Evolutionary conservation across 495 filamentous ascomycete genomes (phyloP), one percentile per base, ranked within the genome.

Genomic region (Podospora conica): DNA sequence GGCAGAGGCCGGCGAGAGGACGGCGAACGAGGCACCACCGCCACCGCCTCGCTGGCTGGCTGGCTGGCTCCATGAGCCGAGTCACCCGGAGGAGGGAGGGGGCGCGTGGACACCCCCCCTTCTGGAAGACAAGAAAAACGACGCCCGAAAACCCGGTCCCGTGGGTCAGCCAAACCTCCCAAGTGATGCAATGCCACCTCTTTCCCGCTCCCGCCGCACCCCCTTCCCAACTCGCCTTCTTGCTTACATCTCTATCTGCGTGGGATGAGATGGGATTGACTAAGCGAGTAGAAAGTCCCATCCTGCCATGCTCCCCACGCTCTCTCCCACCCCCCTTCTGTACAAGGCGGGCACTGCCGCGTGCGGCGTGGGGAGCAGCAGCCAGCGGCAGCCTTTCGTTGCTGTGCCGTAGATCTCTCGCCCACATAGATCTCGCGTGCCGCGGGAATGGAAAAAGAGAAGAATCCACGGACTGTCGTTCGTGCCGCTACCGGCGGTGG

Each of bases 391-490:
- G 23, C n/a, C 23, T 59, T 25, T 9, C n/a, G n/a, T 29, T 20
- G 22, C 56, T 59, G 25, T 59, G 57, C n/a, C 57, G 57, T 25
- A 31, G 57, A 59, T 27, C 57, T 59, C 40, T 48, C 40, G 25
- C n/a, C 27, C n/a, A 29, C 24, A 20, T 20, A 29, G 57, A 20
- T 20, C n/a, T 20, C 27, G 23, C 24, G 57, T 20, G 9, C n/a
- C n/a, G 57, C 27, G 23, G 57, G 57, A 20, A 27, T 24, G 22
- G 12, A 31, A n/a, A 63, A 29, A 10, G 7, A 25, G 57, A 29
- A n/a, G 22, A 59, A 59, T 27, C 21, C 9, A 6, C n/a, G 9
- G 10, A 56, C 58, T 29, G 18, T 9, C 58, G 21, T 59, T 29
- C 29, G 15, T 40, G 33, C 33, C 33, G 33, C 3, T 40, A 48